Base-by-base conservation (phyloP, 2,329 filamentous ascomycete genomes). In the Stromatinia cepivora region DNA sequence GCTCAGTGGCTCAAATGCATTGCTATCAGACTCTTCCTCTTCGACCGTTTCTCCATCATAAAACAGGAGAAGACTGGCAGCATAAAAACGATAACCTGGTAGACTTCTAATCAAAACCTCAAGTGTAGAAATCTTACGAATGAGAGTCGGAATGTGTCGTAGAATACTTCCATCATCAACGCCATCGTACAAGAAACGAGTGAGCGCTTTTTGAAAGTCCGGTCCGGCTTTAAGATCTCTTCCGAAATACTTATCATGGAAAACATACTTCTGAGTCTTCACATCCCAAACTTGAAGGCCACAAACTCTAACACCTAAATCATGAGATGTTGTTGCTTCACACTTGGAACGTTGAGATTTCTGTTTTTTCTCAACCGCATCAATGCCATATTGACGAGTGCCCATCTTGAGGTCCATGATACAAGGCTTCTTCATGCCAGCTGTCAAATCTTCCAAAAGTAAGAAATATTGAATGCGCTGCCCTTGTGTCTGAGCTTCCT, bases 321-420 rank as follows among this genome's bases (percentile, higher is more conserved):
- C 90, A 70, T 90, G 89, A 10, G 95, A 98, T 0, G 95, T 99
- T 0, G 95, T 99, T 72, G 87, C 90, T 73, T 92, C 90, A 79
- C 95, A 98, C 80, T 99, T 99, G 74, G 92, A 90, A 70, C 92
- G 88, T 79, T 99, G 95, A 0, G 95, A 98, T 71, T 90, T 89
- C 77, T 94, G 92, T 80, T 99, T 99, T 83, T 97, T 97, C 56
- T 93, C 89, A 66, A 87, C 89, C 2, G 95, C 95, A 74, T 98
- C 94, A 17, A 98, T 88, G 10, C 95, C 95, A 78, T 97, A 98
- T 78, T 99, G 95, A 2, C 95, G 90, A 10, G 95, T 99, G 28
- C 95, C 95, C 95, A 99, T 99, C 79, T 99, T 99, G 72, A 99
- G 84, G 78, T 99, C 95, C 80, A 99, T 91, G 70, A 99, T 97